phyloP scores from a whole-genome alignment of 2,329 filamentous ascomycete genomes.

The Endocalyx cinctus region DNA sequence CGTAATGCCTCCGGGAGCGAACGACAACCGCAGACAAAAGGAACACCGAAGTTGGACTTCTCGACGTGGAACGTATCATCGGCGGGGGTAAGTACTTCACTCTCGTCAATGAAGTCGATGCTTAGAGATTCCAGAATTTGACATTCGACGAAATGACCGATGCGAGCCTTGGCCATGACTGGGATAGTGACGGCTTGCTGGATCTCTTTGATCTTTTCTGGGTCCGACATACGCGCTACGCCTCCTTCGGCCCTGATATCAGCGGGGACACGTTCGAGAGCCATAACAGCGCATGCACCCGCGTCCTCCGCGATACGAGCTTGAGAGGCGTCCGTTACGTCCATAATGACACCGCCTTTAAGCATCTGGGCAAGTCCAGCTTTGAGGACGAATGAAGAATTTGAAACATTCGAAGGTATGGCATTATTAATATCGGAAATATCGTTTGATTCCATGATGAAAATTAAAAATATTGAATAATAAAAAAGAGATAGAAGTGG shows the following conservation, averaged over 20 bases:
- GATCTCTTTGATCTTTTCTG: slow-evolving; percentile 89
- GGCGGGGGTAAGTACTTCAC: slow-evolving; percentile 92
- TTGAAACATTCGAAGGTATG: too few species aligned
- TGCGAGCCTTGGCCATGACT: slow-evolving; percentile 98
- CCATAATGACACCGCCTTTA: slow-evolving; percentile 99
- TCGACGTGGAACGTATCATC: slow-evolving; percentile 89
- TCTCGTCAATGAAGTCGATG: slow-evolving; percentile 98
- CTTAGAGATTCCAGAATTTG: slow-evolving; percentile 94
- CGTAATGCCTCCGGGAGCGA: slow-evolving; percentile 91
- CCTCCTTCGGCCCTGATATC: slow-evolving; percentile 91
- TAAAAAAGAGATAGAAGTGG: too few species aligned
- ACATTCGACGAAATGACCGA: slow-evolving; percentile 97
- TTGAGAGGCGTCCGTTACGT: slow-evolving; percentile 90
- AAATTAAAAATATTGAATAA: too few species aligned
- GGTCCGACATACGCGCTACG: slow-evolving; percentile 96
- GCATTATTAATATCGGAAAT: too few species aligned
- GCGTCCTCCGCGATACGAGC: slow-evolving; percentile 97
- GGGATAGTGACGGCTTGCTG: slow-evolving; percentile 93
- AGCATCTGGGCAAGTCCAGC: slow-evolving; percentile 94
- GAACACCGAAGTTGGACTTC: slow-evolving; percentile 75
- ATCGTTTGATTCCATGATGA: too few species aligned
- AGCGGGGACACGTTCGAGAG: slow-evolving; percentile 92
- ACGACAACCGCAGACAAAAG: slow-evolving; percentile 95
- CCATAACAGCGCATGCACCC: slow-evolving; percentile 95
- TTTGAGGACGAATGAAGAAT: slow-evolving; percentile 78